Evolutionary conservation across 352 stramenopile species (phyloP), one percentile per base, ranked within the genome.

Genomic region (Phytopythium vexans): DNA sequence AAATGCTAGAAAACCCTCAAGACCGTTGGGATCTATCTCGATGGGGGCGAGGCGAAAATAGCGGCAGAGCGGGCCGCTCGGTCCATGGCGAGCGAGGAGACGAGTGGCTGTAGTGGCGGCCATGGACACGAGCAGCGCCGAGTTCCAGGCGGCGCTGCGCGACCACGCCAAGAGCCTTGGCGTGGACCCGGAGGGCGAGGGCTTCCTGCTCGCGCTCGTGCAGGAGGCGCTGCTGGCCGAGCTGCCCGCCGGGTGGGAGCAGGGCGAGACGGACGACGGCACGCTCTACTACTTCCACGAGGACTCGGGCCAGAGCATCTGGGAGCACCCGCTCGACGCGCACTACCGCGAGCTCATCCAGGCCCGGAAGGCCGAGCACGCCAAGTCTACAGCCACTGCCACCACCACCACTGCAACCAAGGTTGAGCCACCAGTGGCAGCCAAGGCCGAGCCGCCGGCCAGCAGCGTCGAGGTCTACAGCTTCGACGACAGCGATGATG

Each of bases 201-300:
- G 53, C n/a, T 68, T 73, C 14, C 51, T 84, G 45, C 42, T 87
- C n/a, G 48, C 59, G 44, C 59, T 82, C 42, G 76, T 82, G 1
- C 64, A 86, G 40, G 75, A 86, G 59, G 72, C 75, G 31, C 58
- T 86, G 44, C 64, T 81, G 7, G 75, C 73, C 16, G 72, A 77
- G 49, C 49, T 86, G 8, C 75, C 72, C 10, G 40, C 70, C 12
- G 66, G 69, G 48, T 87, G 76, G 73, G 76, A 87, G 41, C 76
- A 87, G 50, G 76, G 74, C 33, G 71, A 82, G 61, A 85, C 72
- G 14, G 76, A 87, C 47, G 73, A 87, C 41, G 76, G 73, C 39
- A 85, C 74, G 47, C 72, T 80, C n/a, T 87, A 87, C 53, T 84
- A 84, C 56, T 87, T 84, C 53, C 81, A 87, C 49, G 54, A 68